Conservation (phyloP, 1,284 basidiomycete species). For the Sanghuangporus sanghuang region DNA sequence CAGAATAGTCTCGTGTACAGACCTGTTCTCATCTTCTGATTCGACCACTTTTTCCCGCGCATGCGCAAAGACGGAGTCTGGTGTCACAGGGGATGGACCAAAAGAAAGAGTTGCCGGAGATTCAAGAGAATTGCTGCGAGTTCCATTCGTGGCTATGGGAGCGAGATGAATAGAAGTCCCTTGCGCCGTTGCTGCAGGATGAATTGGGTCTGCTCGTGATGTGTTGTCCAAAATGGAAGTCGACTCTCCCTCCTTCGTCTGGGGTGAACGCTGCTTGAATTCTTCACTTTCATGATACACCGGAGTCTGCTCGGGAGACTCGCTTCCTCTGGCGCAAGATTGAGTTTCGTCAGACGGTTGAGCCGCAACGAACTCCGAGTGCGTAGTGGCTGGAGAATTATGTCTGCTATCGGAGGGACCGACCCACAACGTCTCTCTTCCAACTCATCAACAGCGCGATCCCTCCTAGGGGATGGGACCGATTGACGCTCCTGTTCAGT, state of each 20-base stretch:
- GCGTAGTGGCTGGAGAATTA: no score
- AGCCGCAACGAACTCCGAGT: no score
- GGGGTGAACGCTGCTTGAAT: no score
- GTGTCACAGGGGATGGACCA: constrained; percentile 12
- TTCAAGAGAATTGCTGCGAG: background rate
- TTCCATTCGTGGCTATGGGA: background rate
- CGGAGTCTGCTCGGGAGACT: no score
- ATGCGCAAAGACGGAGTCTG: background rate
- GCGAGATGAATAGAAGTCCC: background rate
- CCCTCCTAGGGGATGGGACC: background rate
- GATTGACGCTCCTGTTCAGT: background rate
- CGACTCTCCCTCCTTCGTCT: no score
- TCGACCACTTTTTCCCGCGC: constrained; percentile 11
- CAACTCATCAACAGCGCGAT: no score
- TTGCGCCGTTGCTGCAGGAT: background rate
- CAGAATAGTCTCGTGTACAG: background rate
- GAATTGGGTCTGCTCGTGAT: background rate
- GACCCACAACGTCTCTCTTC: no score
- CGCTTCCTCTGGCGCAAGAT: no score
- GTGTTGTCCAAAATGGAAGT: background rate
- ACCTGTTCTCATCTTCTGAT: background rate
- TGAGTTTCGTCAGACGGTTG: no score
- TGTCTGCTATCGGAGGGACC: no score
- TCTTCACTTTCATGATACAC: no score
- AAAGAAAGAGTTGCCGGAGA: constrained; percentile 6